These are phyloP conservation scores for Nakazawaea wickerhamii DNA, from an alignment of 805 yeast genomes.

Conservation along the genomic window DNA sequence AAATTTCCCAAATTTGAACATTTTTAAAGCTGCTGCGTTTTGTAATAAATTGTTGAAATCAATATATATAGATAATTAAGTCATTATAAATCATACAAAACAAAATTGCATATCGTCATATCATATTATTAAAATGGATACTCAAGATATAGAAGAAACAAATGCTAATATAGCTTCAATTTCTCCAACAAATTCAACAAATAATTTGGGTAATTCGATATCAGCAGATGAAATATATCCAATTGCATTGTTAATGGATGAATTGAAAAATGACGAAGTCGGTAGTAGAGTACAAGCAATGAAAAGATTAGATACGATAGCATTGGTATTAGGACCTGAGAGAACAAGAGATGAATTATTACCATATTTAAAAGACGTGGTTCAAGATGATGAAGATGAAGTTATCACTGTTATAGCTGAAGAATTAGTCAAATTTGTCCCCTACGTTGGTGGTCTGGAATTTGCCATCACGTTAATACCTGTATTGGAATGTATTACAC, in stretches of 20 bases:
- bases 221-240: slow-evolving; percentile 71
- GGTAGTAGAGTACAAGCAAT: slow-evolving; percentile 90
- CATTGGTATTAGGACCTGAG: slow-evolving; percentile 91
- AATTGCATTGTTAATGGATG: slow-evolving; percentile 93
- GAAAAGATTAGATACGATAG: slow-evolving; percentile 90
- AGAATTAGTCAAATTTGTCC: slow-evolving; percentile 82
- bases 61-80: too few species aligned
- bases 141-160: neutral
- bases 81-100: too few species aligned
- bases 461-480: slow-evolving; percentile 56
- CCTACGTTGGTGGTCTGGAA: slow-evolving; percentile 79
- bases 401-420: slow-evolving; percentile 91
- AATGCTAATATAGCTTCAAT: neutral
- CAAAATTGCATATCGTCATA: too few species aligned
- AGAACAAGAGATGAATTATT: slow-evolving; percentile 84
- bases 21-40: too few species aligned
- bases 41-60: too few species aligned
- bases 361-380: slow-evolving; percentile 84
- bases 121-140: slow-evolving; percentile 3
- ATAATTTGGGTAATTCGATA: neutral
- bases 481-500: slow-evolving; percentile 76
- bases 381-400: slow-evolving; percentile 97
- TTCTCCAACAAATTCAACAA: neutral
- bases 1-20: too few species aligned
- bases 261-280: slow-evolving; percentile 89